Base-by-base conservation (phyloP, 2,329 filamentous ascomycete species). In the Daldinia sp. region DNA sequence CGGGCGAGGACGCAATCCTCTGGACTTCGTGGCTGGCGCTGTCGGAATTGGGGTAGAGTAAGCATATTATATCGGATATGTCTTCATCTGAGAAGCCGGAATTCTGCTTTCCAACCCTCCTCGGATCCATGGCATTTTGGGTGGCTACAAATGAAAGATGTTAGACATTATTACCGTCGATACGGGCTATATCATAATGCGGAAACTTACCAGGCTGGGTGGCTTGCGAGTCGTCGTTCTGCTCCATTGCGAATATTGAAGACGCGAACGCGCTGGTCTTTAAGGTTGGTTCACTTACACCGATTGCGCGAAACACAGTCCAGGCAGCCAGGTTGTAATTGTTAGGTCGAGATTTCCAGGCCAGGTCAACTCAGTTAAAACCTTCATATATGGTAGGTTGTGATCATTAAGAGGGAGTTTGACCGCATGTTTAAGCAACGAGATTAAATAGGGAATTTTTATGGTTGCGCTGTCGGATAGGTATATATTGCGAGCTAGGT, bases 41-140 rank as follows among this genome's bases (percentile, higher is more conserved):
- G 42, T 88, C 84, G 2, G 93, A 93, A 72, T 88, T 89, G 10
- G 95, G 94, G 73, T 97, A 90, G 30, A 98, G 86, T 64, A 98
- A 89, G 81, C 94, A 97, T 72, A 97, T 88, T 73, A 98, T 93
- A 80, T 98, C 94, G 69, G 93, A 88, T 56, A 96, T 88, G 78
- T 97, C 94, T 72, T 92, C 88, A 73, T 94, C 91, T 60, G 88
- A 91, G 68, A 98, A 89, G 63, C 93, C 93, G 44, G 93, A 96
- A 78, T 93, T 92, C 79, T 93, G 92, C 78, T 91, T 86, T 63
- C 93, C 93, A 69, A 92, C 79, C 61, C 93, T 90, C 70, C 93
- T 89, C 44, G 93, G 93, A 78, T 98, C 94, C 72, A 94, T 83
- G 75, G 92, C 89, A 77, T 89, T 90, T 78, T 97, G 94, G 15